Evolutionary conservation across 495 filamentous ascomycete genomes (phyloP).

Genomic region (Ascobolus immersus): DNA sequence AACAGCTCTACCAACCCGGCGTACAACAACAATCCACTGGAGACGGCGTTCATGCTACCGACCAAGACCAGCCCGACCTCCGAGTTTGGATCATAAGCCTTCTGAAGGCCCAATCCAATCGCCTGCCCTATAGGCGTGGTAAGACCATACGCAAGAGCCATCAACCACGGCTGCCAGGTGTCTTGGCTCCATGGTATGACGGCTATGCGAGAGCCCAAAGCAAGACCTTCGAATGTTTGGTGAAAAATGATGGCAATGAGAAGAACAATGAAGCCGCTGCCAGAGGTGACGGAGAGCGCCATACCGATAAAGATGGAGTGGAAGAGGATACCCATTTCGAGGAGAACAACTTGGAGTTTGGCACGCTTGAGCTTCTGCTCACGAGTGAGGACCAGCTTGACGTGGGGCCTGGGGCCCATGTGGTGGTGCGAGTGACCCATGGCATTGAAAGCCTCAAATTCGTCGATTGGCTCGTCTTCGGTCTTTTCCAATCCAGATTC

Average conservation of each 20-base stretch:
- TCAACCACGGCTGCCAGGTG: slow-evolving; percentile 52
- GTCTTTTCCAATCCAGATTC: slow-evolving; percentile 6
- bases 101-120: slow-evolving; percentile 57
- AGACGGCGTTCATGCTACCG: slow-evolving; percentile 79
- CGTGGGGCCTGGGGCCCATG: background rate
- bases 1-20: slow-evolving; percentile 77
- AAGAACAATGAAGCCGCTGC: slow-evolving; percentile 52
- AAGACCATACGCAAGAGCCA: slow-evolving; percentile 73
- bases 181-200: slow-evolving; percentile 30
- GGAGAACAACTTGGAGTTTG: slow-evolving; percentile 50
- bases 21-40: slow-evolving; percentile 63
- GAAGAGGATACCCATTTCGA: slow-evolving; percentile 69
- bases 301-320: slow-evolving; percentile 78
- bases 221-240: slow-evolving; percentile 50
- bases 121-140: slow-evolving; percentile 84
- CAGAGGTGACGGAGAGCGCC: slow-evolving; percentile 61
- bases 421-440: too few relatives aligned
- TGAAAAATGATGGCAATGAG: slow-evolving; percentile 63
- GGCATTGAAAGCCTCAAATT: slow-evolving; percentile 15
- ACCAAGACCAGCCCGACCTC: slow-evolving; percentile 70
- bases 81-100: slow-evolving; percentile 59
- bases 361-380: slow-evolving; percentile 28
- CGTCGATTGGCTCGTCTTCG: slow-evolving; percentile 17
- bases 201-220: slow-evolving; percentile 48
- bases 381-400: slow-evolving; percentile 8